Conservation (phyloP, 1,139 yeast species). For the Blastobotrys malaysiensis region DNA sequence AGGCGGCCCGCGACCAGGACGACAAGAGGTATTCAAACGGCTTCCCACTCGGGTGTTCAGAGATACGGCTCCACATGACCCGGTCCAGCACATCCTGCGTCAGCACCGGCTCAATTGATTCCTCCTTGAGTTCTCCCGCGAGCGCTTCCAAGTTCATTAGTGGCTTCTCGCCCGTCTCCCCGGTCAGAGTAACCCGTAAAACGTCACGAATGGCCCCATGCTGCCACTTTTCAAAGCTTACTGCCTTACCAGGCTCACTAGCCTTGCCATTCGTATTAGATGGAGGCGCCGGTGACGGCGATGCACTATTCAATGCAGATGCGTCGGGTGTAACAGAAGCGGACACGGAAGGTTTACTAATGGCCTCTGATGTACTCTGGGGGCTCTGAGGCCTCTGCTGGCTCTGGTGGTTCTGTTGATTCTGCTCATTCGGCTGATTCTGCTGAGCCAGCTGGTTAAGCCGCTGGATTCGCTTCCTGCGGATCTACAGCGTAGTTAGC, state of each 20-base stretch:
- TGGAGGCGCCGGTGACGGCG: background rate
- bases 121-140: constrained; percentile 15
- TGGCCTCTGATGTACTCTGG: background rate
- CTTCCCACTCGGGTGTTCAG: constrained; percentile 20
- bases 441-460: constrained; percentile 15
- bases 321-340: background rate
- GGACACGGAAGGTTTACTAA: background rate
- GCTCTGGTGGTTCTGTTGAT: background rate
- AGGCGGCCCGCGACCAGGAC: constrained; percentile 21
- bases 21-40: constrained; percentile 24
- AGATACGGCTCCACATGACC: constrained; percentile 27
- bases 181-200: constrained; percentile 18
- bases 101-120: constrained; percentile 12
- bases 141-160: constrained; percentile 14
- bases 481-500: constrained; percentile 23
- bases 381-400: constrained; percentile 1
- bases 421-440: constrained; percentile 1
- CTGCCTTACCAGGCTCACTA: background rate
- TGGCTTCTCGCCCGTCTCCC: constrained; percentile 6
- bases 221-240: constrained; percentile 20
- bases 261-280: background rate
- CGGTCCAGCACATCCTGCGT: constrained; percentile 26
- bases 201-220: constrained; percentile 19
- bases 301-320: background rate
- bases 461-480: constrained; percentile 28